A percentile compares a stretch with the other conserved stretches of the same genome.
Evolutionary conservation across 192 early-diverging fungal species (phyloP).

Genomic region (Entomortierella parvispora): DNA sequence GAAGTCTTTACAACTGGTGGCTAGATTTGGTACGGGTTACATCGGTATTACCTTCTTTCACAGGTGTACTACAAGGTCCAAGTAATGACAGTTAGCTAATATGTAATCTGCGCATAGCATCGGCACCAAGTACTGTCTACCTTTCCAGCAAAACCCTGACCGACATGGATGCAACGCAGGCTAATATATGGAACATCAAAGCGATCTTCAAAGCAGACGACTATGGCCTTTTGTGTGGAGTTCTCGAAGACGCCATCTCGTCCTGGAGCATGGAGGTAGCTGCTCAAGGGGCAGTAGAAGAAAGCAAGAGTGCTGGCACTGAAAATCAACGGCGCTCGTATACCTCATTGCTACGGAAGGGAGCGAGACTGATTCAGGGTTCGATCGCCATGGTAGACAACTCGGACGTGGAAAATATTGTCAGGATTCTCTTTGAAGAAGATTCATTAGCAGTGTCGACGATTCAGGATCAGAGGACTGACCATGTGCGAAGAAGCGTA

Average conservation of each 20-base stretch:
- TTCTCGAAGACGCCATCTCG: constrained; percentile 54
- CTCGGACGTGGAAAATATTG: constrained; percentile 52
- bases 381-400: constrained; percentile 46
- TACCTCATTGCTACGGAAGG: constrained; percentile 25
- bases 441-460: not conserved
- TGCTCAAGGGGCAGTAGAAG: constrained; percentile 28
- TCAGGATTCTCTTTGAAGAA: constrained; percentile 23
- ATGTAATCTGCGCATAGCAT: constrained; percentile 30
- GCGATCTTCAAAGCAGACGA: constrained; percentile 47
- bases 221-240: constrained; percentile 50
- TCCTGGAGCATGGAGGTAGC: constrained; percentile 57
- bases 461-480: constrained; percentile 27
- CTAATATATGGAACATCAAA: constrained; percentile 57
- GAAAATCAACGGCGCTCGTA: constrained; percentile 14
- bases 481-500: too few relatives aligned
- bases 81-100: constrained; percentile 24
- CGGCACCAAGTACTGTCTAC: constrained; percentile 50
- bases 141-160: constrained; percentile 51
- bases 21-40: constrained; percentile 24
- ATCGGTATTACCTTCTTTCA: not conserved
- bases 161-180: constrained; percentile 64
- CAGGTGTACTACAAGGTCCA: not conserved
- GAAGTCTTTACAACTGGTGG: constrained; percentile 27
- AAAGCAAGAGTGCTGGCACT: not conserved
- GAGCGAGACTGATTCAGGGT: constrained; percentile 41